Conservation (phyloP, 1,284 basidiomycete genomes). For the Pyrrhoderma lamaoense region DNA sequence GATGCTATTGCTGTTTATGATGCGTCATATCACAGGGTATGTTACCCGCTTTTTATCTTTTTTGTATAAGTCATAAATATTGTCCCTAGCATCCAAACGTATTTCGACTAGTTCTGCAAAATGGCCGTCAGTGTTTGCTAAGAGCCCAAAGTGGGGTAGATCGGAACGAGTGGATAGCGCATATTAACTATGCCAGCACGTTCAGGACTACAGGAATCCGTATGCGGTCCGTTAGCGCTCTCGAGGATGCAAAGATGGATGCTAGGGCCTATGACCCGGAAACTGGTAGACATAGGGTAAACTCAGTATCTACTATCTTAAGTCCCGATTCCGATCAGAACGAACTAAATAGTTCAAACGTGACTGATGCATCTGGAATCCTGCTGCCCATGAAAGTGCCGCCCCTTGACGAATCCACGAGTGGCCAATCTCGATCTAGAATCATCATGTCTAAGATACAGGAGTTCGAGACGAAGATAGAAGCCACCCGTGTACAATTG, state of each 20-base stretch:
- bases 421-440: slow-evolving; percentile 46
- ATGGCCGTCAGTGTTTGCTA: slow-evolving; percentile 77
- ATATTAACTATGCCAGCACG: slow-evolving; percentile 91
- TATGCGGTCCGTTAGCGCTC: slow-evolving; percentile 71
- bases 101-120: slow-evolving; percentile 72
- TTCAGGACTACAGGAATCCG: slow-evolving; percentile 85
- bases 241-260: slow-evolving; percentile 37
- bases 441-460: slow-evolving; percentile 56
- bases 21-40: slow-evolving; percentile 66
- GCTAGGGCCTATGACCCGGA: slow-evolving; percentile 26
- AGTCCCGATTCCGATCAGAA: not conserved
- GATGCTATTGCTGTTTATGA: slow-evolving; percentile 79
- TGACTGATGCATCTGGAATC: not conserved
- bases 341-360: not conserved
- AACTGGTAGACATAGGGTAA: not conserved
- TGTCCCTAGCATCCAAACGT: slow-evolving; percentile 54
- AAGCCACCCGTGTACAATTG: slow-evolving; percentile 54
- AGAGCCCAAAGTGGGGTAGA: slow-evolving; percentile 69
- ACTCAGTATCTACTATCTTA: not conserved
- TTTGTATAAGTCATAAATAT: slow-evolving; percentile 4
- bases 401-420: slow-evolving; percentile 23
- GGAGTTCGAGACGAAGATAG: slow-evolving; percentile 56
- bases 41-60: slow-evolving; percentile 15
- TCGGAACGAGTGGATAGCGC: slow-evolving; percentile 87
- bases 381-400: slow-evolving; percentile 8